Evolutionary conservation across 108 stramenopile genomes (phyloP), one percentile per base, ranked within the genome.

Genomic region (Conticribra weissflogii): DNA sequence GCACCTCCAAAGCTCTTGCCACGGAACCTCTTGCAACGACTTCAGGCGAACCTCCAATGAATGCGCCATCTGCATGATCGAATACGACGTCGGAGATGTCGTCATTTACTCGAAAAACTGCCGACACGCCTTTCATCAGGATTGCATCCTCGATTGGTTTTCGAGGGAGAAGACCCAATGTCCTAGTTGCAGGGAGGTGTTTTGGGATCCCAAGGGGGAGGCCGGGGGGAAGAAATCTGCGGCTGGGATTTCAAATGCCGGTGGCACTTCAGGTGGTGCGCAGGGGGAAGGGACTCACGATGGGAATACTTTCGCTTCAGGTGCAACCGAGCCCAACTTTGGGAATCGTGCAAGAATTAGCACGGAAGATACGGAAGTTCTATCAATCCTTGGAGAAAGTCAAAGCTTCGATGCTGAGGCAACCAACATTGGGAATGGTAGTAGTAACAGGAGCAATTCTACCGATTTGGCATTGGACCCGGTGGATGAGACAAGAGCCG

Each of bases 91-190:
- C 0, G 81, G 76, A 23, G 66, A 78, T 31, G 49, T 55, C 5
- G 59, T 74, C 18, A 48, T 78, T 21, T 59, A 61, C n/a, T 76
- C 84, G 22, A 63, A 67, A n/a, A 14, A 21, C 31, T 85, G 84
- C 54, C 29, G 51, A 16, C 84, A 85, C 27, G 78, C 58, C 28
- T 85, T 82, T 36, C 84, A 85, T 54, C 63, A 80, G 56, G 58
- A 75, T 2, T 85, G 84, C 22, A 66, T 85, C 19, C 50, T 85
- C 29, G 63, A 79, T 7, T 85, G 76, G 74, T 68, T 85, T 21
- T 65, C 63, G 4, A 16, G 30, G 25, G 47, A 19, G 22, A 65
- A 65, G 21, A 65, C 7, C n/a, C 36, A 16, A 27, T 65, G 63
- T 34, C 63, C 63, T 22, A 30, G 18, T 18, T 65, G 63, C 19